phyloP scores from a whole-genome alignment of 306 rosid species.

The Vicia faba region DNA sequence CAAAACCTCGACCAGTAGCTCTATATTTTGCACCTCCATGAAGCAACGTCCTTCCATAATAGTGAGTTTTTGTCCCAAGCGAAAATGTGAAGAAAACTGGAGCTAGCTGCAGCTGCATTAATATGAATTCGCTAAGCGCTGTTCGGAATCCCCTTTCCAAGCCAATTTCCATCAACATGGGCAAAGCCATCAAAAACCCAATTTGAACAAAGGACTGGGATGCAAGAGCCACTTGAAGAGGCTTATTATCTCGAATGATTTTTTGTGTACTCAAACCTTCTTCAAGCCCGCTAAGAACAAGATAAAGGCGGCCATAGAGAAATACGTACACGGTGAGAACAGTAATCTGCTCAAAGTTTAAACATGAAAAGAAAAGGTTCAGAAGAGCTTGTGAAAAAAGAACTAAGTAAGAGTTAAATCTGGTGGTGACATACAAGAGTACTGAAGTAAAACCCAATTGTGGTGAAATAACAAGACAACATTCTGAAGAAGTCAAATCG shows the following conservation, averaged over 20 bases:
- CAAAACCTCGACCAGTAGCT: constrained; percentile 95
- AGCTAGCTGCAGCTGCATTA: constrained; percentile 95
- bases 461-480: constrained; percentile 94
- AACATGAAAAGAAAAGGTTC: constrained; percentile 21
- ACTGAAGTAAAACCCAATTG: constrained; percentile 93
- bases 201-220: constrained; percentile 97
- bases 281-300: constrained; percentile 96
- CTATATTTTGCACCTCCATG: constrained; percentile 98
- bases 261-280: constrained; percentile 75
- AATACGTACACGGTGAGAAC: constrained; percentile 91
- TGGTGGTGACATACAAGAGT: constrained; percentile 61
- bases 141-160: constrained; percentile 96
- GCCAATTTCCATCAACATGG: constrained; percentile 98
- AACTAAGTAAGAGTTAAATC: constrained; percentile 11
- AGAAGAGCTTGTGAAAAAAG: constrained; percentile 17
- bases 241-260: constrained; percentile 87
- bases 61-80: constrained; percentile 95
- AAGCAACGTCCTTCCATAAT: constrained; percentile 94
- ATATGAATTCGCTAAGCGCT: constrained; percentile 88
- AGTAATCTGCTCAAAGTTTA: constrained; percentile 69
- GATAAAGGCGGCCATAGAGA: constrained; percentile 97
- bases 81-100: constrained; percentile 98
- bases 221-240: constrained; percentile 98
- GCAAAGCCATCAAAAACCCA: constrained; percentile 94
- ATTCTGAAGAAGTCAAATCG: constrained; percentile 97